These are phyloP conservation scores for Stagonosporopsis cucurbitacearum DNA, from an alignment of 2,329 filamentous ascomycete genomes.

Conservation along the genomic window DNA sequence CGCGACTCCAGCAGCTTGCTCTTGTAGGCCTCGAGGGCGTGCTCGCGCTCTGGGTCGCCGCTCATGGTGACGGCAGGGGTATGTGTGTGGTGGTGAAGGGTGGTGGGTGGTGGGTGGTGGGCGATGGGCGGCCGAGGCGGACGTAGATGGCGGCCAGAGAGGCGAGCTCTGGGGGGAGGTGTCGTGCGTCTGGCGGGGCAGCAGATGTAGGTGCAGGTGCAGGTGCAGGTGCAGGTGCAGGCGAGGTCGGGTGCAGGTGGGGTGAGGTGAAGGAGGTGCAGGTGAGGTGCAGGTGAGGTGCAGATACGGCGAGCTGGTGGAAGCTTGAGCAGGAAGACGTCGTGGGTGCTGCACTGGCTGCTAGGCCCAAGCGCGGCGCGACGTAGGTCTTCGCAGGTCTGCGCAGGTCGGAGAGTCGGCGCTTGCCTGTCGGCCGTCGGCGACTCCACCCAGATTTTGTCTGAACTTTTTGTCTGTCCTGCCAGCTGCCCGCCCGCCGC, in stretches of 20 bases:
- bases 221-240: background rate
- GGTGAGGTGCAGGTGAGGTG: too few species aligned
- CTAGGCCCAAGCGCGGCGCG: constrained; percentile 21
- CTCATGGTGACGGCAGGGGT: constrained; percentile 39
- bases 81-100: constrained; percentile 8
- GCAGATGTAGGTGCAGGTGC: background rate
- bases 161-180: constrained; percentile 13
- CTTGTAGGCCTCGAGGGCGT: constrained; percentile 61
- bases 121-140: constrained; percentile 18
- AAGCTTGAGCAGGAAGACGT: constrained; percentile 27
- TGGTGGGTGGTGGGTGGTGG: constrained; percentile 4
- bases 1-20: constrained; percentile 78
- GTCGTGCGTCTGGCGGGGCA: constrained; percentile 1
- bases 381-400: too few species aligned
- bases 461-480: background rate
- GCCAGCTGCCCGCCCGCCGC: background rate
- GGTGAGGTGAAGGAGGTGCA: too few species aligned
- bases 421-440: constrained; percentile 28
- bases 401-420: constrained; percentile 21
- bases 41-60: constrained; percentile 58
- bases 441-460: background rate
- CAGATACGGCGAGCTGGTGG: constrained; percentile 15
- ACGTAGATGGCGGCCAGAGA: constrained; percentile 19
- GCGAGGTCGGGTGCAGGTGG: background rate
- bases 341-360: too few species aligned